Percentiles rank a stretch among this genome's conserved stretches.
These are phyloP conservation scores for Cytospora chrysosperma DNA, from an alignment of 2,329 filamentous ascomycete species.

Conservation along the genomic window DNA sequence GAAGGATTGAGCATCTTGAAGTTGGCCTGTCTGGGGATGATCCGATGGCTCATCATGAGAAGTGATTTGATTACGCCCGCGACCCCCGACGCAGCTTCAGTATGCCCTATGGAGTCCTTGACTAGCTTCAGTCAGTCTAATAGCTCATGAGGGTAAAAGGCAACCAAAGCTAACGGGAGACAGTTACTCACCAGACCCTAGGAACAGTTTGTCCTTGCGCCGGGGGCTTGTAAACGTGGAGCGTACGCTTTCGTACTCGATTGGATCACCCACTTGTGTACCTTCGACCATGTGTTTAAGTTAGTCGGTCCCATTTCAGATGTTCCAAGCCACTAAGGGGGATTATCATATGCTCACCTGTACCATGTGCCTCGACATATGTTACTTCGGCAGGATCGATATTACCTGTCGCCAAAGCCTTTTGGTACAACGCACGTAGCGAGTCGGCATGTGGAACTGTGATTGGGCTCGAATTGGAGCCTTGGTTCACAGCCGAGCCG, in stretches of 20 bases:
- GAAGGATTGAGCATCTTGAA: constrained; percentile 32
- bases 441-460: constrained; percentile 29
- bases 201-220: no score
- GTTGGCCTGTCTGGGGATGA: constrained; percentile 29
- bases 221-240: no score
- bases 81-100: constrained; percentile 34
- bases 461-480: constrained; percentile 31
- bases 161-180: no score
- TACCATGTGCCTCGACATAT: constrained; percentile 39
- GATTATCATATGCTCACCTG: no score
- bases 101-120: constrained; percentile 36
- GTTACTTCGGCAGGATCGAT: constrained; percentile 30
- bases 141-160: no score
- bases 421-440: constrained; percentile 32
- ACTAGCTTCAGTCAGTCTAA: constrained; percentile 31
- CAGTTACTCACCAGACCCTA: no score
- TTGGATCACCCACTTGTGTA: constrained; percentile 36
- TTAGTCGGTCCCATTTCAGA: no score
- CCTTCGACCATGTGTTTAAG: no score
- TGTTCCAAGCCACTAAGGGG: no score
- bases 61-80: constrained; percentile 36
- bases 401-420: constrained; percentile 28
- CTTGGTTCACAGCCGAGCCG: constrained; percentile 37
- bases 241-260: constrained; percentile 29
- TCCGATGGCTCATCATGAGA: constrained; percentile 33